Evolutionary conservation across 441 rosid genomes (phyloP), one percentile per base, ranked within the genome.

Genomic region (Omphalea diandra): DNA sequence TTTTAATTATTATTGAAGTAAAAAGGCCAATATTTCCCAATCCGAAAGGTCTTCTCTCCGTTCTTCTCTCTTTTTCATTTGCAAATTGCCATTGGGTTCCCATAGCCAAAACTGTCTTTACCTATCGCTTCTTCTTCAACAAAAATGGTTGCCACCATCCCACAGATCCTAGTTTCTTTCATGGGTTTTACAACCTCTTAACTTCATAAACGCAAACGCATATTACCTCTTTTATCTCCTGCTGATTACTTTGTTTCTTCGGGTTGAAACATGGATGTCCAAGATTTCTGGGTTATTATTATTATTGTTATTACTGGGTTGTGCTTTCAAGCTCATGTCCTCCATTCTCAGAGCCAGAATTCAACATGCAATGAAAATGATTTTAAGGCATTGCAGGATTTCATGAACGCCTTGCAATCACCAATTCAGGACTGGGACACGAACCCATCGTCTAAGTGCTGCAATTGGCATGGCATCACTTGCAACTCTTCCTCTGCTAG

Each of bases 401-500:
- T 92, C 74, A 36, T 64, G 74, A 53, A 67, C 1, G 81, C 75
- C 47, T 72, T 88, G 67, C 80, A 80, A 6, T 74, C 79, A 12
- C 73, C 68, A 7, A 80, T 87, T 71, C 77, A 68, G 0, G 85
- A 70, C 7, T 89, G 92, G 91, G 60, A 7, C 2, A 31, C 68
- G 14, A 72, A 76, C 68, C 64, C 80, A 4, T 73, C 81, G 4
- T 22, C 69, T 5, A 77, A 80, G 65, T 90, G 97, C 79, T 93
- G 98, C 49, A 26, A 41, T 32, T 93, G 97, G 98, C 66, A 44
- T 1, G 96, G 98, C 63, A 60, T 90, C 78, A 68, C 81, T 24
- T 90, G 98, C 72, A 70, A 75, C 46, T 68, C 84, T 53, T 57
- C 84, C 0, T 67, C 80, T 71, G 75, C 86, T 31, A 85, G 92